A percentile compares a stretch with the other conserved stretches of the same genome.
phyloP scores from a whole-genome alignment of 768 basidiomycete genomes.

The Hirschioporus abietinus region DNA sequence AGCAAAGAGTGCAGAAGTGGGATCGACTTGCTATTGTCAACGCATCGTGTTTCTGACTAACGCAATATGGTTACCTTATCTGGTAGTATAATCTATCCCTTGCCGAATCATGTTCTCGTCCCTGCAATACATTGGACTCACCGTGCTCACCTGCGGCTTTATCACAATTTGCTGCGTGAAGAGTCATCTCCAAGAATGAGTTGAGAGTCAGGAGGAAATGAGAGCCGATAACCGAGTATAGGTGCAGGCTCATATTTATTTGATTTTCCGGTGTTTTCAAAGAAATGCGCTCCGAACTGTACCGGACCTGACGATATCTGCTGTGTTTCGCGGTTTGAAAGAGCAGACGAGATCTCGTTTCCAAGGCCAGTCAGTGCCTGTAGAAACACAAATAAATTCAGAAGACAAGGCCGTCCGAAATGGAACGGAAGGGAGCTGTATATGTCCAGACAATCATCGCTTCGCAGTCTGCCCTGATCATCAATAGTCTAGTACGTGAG shows the following conservation, averaged over 20 bases:
- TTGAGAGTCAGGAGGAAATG: not conserved
- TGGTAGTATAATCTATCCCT: not conserved
- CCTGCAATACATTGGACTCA: not conserved
- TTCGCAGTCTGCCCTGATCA: not conserved
- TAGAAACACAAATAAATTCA: not conserved
- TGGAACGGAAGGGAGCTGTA: not conserved
- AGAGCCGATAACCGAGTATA: not conserved
- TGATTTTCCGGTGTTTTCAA: conserved; percentile 1
- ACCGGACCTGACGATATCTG: not conserved
- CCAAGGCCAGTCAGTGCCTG: not conserved
- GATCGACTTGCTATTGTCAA: not conserved
- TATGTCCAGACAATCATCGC: not conserved
- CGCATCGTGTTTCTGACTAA: not conserved
- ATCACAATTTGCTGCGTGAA: not conserved
- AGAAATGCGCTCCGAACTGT: not conserved
- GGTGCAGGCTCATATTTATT: not conserved
- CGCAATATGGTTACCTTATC: not conserved
- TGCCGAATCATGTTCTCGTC: not conserved
- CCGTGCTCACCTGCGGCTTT: not conserved
- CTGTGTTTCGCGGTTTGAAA: not conserved
- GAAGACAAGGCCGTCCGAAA: not conserved
- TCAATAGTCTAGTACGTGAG: not conserved
- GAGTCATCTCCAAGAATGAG: not conserved
- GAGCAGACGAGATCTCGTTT: not conserved
- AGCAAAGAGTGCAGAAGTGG: conserved; percentile 2